These are phyloP conservation scores for Coemansia umbellata DNA, from an alignment of 192 early-diverging fungal genomes.

Conservation along the genomic window DNA sequence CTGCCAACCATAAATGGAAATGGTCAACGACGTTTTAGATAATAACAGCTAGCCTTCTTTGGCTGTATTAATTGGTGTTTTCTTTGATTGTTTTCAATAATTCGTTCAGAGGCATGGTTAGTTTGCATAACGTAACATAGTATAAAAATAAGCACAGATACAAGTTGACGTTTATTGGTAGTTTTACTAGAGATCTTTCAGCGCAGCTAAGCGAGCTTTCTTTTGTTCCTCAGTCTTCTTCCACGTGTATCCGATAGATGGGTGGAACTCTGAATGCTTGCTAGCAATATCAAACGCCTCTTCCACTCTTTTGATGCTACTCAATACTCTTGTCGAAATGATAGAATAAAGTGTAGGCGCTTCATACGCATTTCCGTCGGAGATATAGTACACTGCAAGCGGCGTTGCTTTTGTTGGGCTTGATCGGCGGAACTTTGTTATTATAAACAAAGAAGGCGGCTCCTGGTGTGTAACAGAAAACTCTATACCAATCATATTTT, in stretches of 20 bases:
- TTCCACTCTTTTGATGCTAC: slow-evolving; percentile 42
- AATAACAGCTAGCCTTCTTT: no score
- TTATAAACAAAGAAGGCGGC: slow-evolving; percentile 63
- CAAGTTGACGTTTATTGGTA: no score
- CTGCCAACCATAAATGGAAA: slow-evolving; percentile 71
- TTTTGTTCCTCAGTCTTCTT: slow-evolving; percentile 30
- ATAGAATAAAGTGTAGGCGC: slow-evolving; percentile 69
- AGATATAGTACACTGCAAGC: slow-evolving; percentile 57
- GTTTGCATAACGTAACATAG: no score
- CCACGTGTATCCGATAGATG: slow-evolving; percentile 47
- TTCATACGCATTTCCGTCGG: slow-evolving; percentile 69
- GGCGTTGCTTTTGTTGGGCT: slow-evolving; percentile 56
- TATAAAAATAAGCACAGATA: no score
- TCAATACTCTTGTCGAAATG: slow-evolving; percentile 63
- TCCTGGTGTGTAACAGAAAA: slow-evolving; percentile 68
- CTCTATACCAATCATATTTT: slow-evolving; percentile 73
- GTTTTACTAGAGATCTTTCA: slow-evolving; percentile 18
- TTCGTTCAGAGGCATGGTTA: no score
- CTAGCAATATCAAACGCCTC: slow-evolving; percentile 42
- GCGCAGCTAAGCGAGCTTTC: slow-evolving; percentile 27
- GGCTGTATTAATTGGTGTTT: no score
- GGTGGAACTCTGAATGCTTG: slow-evolving; percentile 42
- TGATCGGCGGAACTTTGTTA: slow-evolving; percentile 63
- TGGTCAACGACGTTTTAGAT: no score
- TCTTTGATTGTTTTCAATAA: no score